phyloP scores from a whole-genome alignment of 306 rosid genomes.

The Cicer judaicum region DNA sequence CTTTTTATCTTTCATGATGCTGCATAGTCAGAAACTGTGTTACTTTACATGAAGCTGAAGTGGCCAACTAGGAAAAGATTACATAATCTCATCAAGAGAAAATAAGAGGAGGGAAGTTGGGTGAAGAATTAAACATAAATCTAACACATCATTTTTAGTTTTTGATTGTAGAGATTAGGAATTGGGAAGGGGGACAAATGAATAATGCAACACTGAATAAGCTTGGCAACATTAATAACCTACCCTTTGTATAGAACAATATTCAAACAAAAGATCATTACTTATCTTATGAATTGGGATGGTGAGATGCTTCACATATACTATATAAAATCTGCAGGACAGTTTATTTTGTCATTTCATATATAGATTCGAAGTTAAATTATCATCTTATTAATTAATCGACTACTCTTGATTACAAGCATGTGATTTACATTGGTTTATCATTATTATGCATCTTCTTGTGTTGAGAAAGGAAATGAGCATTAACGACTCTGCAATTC shows the following conservation, averaged over 20 bases:
- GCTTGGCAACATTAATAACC: no score
- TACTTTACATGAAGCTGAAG: background rate
- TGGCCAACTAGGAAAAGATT: background rate
- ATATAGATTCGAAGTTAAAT: background rate
- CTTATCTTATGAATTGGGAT: background rate
- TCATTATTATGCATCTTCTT: background rate
- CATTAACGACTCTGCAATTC: constrained; percentile 71
- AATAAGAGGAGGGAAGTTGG: background rate
- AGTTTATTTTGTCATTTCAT: background rate
- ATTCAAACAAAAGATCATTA: background rate
- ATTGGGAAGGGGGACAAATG: no score
- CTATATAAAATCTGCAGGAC: no score
- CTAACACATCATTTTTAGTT: background rate
- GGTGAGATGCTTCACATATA: background rate
- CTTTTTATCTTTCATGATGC: background rate
- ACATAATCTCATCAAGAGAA: background rate
- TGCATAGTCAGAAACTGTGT: background rate
- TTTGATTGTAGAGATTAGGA: no score
- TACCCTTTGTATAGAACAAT: no score
- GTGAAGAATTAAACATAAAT: background rate
- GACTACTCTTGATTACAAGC: constrained; percentile 3
- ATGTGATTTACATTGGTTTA: constrained; percentile 17
- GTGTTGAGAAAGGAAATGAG: constrained; percentile 14
- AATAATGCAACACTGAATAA: no score
- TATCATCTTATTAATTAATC: background rate